Evolutionary conservation across 257 asterid species (phyloP).

Genomic region (Cruciata laevipes): DNA sequence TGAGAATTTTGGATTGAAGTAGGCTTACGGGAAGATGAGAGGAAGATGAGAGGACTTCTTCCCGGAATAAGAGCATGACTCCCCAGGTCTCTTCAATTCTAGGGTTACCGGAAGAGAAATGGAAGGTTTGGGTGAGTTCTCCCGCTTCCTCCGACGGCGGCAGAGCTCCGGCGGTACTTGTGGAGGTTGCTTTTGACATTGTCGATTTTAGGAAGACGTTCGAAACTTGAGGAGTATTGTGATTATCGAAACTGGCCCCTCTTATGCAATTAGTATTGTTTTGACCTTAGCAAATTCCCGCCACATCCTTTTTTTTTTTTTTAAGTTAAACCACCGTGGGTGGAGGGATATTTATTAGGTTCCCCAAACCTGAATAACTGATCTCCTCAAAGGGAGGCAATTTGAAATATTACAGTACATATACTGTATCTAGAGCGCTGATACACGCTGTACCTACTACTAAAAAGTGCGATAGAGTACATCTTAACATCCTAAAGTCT

Average conservation of each 20-base stretch:
- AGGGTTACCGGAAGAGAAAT: conserved; percentile 97
- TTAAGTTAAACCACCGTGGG: too few relatives aligned
- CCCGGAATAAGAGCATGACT: conserved; percentile 68
- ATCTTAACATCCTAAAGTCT: too few relatives aligned
- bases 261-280: not conserved
- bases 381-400: too few relatives aligned
- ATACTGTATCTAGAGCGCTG: too few relatives aligned
- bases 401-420: too few relatives aligned
- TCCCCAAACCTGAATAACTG: too few relatives aligned
- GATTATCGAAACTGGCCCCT: not conserved
- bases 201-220: not conserved
- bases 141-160: conserved; percentile 25
- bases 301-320: too few relatives aligned
- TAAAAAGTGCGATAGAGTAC: too few relatives aligned
- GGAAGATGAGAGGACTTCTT: conserved; percentile 36
- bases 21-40: conserved; percentile 52
- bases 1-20: too few relatives aligned
- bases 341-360: too few relatives aligned
- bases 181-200: conserved; percentile 52
- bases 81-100: conserved; percentile 91
- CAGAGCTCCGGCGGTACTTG: conserved; percentile 43
- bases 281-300: not conserved
- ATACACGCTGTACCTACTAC: too few relatives aligned
- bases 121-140: conserved; percentile 38
- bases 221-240: not conserved